Percentiles rank a stretch among this genome's conserved stretches.
These are phyloP conservation scores for Calonectria naviculata DNA, from an alignment of 2,329 filamentous ascomycete genomes.

Conservation along the genomic window DNA sequence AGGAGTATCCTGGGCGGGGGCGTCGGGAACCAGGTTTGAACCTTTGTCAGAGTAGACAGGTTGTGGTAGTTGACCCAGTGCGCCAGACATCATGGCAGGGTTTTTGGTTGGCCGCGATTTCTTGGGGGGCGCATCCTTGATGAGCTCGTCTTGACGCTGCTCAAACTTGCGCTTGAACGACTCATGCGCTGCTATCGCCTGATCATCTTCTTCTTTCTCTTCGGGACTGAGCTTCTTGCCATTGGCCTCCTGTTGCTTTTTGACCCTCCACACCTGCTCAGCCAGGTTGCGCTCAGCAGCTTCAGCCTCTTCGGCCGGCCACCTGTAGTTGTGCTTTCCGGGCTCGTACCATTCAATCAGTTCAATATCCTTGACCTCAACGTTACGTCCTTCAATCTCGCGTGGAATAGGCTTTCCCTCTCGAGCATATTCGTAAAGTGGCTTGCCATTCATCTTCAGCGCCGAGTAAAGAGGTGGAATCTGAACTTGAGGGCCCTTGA, in stretches of 20 bases:
- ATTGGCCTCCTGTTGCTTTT: constrained; percentile 64
- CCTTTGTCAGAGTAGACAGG: constrained; percentile 54
- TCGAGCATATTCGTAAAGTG: constrained; percentile 94
- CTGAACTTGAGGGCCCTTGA: constrained; percentile 88
- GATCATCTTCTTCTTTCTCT: constrained; percentile 65
- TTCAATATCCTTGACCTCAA: constrained; percentile 82
- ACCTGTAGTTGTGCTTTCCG: constrained; percentile 81
- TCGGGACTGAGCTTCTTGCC: constrained; percentile 64
- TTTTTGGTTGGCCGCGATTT: constrained; percentile 43
- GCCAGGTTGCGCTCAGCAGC: constrained; percentile 80
- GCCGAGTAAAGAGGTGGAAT: constrained; percentile 94
- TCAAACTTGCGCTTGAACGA: constrained; percentile 69
- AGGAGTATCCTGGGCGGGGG: constrained; percentile 58
- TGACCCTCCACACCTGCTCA: constrained; percentile 75
- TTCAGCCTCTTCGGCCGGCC: constrained; percentile 83
- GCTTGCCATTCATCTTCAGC: constrained; percentile 92
- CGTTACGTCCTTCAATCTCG: constrained; percentile 83
- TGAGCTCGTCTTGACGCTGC: constrained; percentile 66
- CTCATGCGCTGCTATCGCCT: constrained; percentile 67
- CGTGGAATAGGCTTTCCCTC: constrained; percentile 88
- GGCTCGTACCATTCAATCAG: constrained; percentile 87
- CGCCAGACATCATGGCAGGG: constrained; percentile 68
- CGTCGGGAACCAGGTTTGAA: constrained; percentile 64
- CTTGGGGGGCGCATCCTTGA: constrained; percentile 60
- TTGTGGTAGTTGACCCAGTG: constrained; percentile 62